Conservation (phyloP, 208 protist genomes). For the Crithidia fasciculata region DNA sequence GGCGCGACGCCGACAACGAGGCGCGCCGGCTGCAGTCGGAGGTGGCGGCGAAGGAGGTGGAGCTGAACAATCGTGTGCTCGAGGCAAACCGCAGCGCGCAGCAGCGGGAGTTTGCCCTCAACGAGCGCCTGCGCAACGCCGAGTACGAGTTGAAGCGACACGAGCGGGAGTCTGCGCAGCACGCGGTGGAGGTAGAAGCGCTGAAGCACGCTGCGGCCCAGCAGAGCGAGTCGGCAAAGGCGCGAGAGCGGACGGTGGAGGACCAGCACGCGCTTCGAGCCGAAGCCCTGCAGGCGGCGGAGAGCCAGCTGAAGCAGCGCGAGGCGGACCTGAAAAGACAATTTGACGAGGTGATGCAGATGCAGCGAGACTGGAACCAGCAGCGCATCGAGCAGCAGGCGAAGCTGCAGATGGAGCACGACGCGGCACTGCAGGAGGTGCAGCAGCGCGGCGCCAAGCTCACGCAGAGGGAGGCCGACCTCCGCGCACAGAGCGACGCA, state of each 20-base stretch:
- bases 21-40: slow-evolving; percentile 49
- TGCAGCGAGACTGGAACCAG: slow-evolving; percentile 34
- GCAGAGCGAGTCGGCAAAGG: slow-evolving; percentile 32
- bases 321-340: slow-evolving; percentile 41
- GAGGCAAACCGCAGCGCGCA: slow-evolving; percentile 49
- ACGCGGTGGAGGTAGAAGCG: slow-evolving; percentile 50
- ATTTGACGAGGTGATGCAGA: slow-evolving; percentile 32
- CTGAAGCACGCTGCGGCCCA: slow-evolving; percentile 35
- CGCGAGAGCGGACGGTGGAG: slow-evolving; percentile 39
- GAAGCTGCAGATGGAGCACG: slow-evolving; percentile 48
- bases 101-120: slow-evolving; percentile 45
- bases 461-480: slow-evolving; percentile 25
- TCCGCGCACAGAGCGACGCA: slow-evolving; percentile 27
- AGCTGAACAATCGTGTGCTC: slow-evolving; percentile 59
- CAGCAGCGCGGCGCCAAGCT: slow-evolving; percentile 18
- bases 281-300: slow-evolving; percentile 42
- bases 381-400: slow-evolving; percentile 34
- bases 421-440: slow-evolving; percentile 36
- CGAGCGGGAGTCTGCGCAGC: slow-evolving; percentile 43
- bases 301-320: slow-evolving; percentile 46
- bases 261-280: slow-evolving; percentile 35
- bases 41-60: slow-evolving; percentile 54
- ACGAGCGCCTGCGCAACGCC: slow-evolving; percentile 45
- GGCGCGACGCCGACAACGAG: slow-evolving; percentile 51
- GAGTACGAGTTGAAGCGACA: slow-evolving; percentile 54